Base-by-base conservation (phyloP, 495 filamentous ascomycete genomes). In the Trichoderma virens region DNA sequence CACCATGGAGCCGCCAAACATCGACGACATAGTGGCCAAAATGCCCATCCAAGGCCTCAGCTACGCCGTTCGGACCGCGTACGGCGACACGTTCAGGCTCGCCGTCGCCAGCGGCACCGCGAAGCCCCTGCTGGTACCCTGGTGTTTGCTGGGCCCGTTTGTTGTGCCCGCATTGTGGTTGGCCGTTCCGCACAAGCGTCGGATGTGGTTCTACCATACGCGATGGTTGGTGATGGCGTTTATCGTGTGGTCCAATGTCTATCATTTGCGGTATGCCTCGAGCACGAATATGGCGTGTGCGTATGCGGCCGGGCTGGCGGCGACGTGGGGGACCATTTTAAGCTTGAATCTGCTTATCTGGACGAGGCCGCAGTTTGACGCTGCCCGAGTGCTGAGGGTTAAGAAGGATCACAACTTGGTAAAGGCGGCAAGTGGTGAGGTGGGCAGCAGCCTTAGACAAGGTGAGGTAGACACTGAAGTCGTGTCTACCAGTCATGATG, bases 271-370 rank as follows among this genome's bases (percentile, higher is more conserved):
- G 30, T 69, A 83, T 59, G 78, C 82, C 16, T 79, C 76, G 13
- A 83, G 84, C 60, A 65, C 81, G 1, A 80, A 83, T 59, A 83
- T 86, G 59, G 88, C 80, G 2, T 73, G 82, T 54, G 84, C 85
- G 0, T 92, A 91, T 68, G 84, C 82, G n/a, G 75, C 84, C 23
- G 92, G 92, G 0, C 65, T 93, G 61, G 70, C 88, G 27, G 78
- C 78, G 0, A 78, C 80, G 14, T 95, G 89, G 88, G 79, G 80
- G 43, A 79, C 85, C 25, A 71, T 94, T 13, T 92, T 88, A 88
- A 76, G 72, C 62, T 74, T 79, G 16, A 80, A 80, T 0, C 70
- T 91, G 67, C 70, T 94, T 32, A 68, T 92, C 3, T 86, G 85
- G 67, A 84, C 83, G 64, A 80, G 86, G 67, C 79, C 83, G 3